Conservation (phyloP, 169 alveolate genomes). For the Perkinsus chesapeaki region DNA sequence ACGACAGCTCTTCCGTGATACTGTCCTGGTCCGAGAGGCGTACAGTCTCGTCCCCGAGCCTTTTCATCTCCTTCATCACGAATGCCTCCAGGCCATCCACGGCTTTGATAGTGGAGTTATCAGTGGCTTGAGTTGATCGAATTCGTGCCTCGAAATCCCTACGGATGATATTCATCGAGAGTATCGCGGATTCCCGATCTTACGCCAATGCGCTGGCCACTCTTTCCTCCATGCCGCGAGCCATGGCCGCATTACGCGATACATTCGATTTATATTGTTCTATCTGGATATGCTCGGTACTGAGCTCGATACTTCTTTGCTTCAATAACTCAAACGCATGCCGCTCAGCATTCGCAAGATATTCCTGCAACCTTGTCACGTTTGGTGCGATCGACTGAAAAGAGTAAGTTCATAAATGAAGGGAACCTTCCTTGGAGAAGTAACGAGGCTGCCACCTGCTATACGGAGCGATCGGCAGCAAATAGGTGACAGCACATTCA, state of each 20-base stretch:
- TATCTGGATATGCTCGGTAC: not conserved
- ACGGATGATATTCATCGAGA: not conserved
- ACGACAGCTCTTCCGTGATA: not conserved
- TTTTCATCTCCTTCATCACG: not conserved
- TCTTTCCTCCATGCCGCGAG: not conserved
- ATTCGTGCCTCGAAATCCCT: not conserved
- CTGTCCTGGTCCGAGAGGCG: not conserved
- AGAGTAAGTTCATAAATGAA: too few relatives aligned
- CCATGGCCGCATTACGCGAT: not conserved
- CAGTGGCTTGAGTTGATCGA: not conserved
- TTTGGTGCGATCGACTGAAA: not conserved
- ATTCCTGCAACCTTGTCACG: not conserved
- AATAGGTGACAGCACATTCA: too few relatives aligned
- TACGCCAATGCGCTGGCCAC: not conserved
- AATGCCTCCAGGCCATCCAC: not conserved
- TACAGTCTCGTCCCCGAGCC: not conserved
- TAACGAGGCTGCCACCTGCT: too few relatives aligned
- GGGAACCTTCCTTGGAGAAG: too few relatives aligned
- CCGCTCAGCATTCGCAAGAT: not conserved
- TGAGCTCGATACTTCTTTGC: not conserved
- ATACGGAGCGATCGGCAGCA: too few relatives aligned
- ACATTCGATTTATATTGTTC: not conserved
- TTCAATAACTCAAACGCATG: not conserved
- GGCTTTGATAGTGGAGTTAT: not conserved
- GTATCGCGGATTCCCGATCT: not conserved